Percentiles rank a stretch among this genome's conserved stretches.
These are phyloP conservation scores for Albatrellus ellisii DNA, from an alignment of 768 basidiomycete species.

Conservation along the genomic window DNA sequence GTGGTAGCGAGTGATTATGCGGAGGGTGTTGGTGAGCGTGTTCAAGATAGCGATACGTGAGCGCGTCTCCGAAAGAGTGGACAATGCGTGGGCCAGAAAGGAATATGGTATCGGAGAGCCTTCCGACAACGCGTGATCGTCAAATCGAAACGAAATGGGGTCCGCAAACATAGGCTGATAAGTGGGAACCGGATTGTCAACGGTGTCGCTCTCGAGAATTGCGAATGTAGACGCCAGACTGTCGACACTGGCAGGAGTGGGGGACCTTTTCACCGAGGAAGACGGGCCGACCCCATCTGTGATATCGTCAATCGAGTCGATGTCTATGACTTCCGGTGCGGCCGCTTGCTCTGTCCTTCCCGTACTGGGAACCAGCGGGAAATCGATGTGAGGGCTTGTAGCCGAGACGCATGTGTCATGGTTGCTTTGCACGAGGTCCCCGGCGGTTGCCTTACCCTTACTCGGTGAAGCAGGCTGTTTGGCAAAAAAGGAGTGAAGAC, in stretches of 20 bases:
- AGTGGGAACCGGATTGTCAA: conserved; percentile 5
- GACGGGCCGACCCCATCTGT: background rate
- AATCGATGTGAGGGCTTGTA: background rate
- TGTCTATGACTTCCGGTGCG: conserved; percentile 19
- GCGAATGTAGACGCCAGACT: background rate
- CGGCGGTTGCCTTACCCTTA: conserved; percentile 1
- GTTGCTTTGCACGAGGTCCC: background rate
- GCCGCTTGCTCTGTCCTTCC: background rate
- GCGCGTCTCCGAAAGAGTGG: conserved; percentile 47
- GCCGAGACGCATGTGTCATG: background rate
- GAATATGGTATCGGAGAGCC: conserved; percentile 43
- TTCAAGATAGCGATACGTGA: conserved; percentile 62
- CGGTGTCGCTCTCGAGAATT: background rate
- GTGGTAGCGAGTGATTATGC: conserved; percentile 51
- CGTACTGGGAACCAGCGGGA: background rate
- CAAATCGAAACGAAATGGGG: conserved; percentile 31
- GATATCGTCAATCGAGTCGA: conserved; percentile 19
- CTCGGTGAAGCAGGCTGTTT: background rate
- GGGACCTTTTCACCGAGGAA: no score
- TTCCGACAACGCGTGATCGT: conserved; percentile 30
- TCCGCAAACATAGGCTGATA: conserved; percentile 32
- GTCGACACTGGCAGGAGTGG: no score
- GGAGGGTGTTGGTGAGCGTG: conserved; percentile 61
- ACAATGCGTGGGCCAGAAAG: conserved; percentile 54
- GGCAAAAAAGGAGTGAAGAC: conserved; percentile 12